These are phyloP conservation scores for Fusarium ramigenum DNA, from an alignment of 2,329 filamentous ascomycete species.

Conservation along the genomic window DNA sequence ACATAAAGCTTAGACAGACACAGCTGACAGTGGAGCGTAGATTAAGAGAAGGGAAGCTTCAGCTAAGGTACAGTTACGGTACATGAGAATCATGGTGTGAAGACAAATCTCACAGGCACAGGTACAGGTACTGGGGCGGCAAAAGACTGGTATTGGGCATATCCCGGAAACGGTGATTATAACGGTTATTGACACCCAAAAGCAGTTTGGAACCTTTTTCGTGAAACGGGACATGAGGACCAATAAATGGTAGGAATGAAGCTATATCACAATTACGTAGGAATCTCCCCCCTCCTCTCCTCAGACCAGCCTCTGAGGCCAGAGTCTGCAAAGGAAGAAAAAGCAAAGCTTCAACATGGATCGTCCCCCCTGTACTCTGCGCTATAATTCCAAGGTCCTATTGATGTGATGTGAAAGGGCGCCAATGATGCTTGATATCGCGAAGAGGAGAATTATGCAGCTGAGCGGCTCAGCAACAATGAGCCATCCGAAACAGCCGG, in stretches of 20 bases:
- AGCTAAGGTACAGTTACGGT: neutral
- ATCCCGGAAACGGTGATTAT: constrained; percentile 3
- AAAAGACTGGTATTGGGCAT: neutral
- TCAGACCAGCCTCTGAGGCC: neutral
- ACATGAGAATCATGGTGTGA: neutral
- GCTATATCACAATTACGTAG: neutral
- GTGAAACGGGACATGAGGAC: neutral
- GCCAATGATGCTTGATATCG: neutral
- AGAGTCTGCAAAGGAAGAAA: neutral
- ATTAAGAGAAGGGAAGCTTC: neutral
- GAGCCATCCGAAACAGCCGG: neutral
- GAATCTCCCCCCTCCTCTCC: neutral
- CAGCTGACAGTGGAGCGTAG: constrained; percentile 1
- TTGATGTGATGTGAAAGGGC: neutral
- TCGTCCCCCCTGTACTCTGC: neutral
- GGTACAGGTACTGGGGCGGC: neutral
- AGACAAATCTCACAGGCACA: neutral
- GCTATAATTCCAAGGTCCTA: neutral
- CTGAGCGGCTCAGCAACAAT: neutral
- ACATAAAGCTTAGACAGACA: neutral
- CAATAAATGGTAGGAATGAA: neutral
- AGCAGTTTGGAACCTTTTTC: neutral
- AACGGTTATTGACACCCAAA: constrained; percentile 18
- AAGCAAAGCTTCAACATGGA: neutral
- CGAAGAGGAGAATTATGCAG: neutral